Conservation (phyloP, 2,329 filamentous ascomycete genomes). For the Emergomyces pasteurianus region DNA sequence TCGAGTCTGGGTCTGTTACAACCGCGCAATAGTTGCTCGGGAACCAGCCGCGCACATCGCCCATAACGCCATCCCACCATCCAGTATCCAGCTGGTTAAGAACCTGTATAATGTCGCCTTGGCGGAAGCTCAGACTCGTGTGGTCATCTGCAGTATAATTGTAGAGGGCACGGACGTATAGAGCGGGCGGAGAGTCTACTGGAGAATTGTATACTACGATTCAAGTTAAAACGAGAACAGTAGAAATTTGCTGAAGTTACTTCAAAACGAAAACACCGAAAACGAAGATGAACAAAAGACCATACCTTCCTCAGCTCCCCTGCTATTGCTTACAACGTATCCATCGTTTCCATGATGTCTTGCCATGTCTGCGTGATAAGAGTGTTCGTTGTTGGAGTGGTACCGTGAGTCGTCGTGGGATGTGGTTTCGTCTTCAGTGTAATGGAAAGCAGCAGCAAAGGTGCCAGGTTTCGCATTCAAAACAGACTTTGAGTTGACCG, state of each 20-base stretch:
- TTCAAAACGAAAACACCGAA: neutral
- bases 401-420: neutral
- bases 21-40: constrained; percentile 97
- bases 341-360: constrained; percentile 12
- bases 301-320: constrained; percentile 1
- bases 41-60: constrained; percentile 95
- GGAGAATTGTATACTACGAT: constrained; percentile 5
- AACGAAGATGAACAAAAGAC: neutral
- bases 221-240: neutral
- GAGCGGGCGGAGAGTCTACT: constrained; percentile 34
- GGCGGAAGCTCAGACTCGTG: constrained; percentile 90
- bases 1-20: constrained; percentile 63
- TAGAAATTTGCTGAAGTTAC: neutral
- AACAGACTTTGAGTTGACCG: constrained; percentile 21
- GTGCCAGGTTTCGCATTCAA: constrained; percentile 25
- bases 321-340: neutral
- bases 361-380: neutral
- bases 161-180: constrained; percentile 93
- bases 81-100: constrained; percentile 96
- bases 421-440: constrained; percentile 27
- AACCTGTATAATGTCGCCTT: constrained; percentile 95
- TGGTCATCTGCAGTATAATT: constrained; percentile 97
- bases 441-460: constrained; percentile 32
- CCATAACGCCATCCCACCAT: constrained; percentile 99
- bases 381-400: constrained; percentile 1